Evolutionary conservation across 2,329 filamentous ascomycete genomes (phyloP), one percentile per base, ranked within the genome.

Genomic region (Davidsoniella virescens): DNA sequence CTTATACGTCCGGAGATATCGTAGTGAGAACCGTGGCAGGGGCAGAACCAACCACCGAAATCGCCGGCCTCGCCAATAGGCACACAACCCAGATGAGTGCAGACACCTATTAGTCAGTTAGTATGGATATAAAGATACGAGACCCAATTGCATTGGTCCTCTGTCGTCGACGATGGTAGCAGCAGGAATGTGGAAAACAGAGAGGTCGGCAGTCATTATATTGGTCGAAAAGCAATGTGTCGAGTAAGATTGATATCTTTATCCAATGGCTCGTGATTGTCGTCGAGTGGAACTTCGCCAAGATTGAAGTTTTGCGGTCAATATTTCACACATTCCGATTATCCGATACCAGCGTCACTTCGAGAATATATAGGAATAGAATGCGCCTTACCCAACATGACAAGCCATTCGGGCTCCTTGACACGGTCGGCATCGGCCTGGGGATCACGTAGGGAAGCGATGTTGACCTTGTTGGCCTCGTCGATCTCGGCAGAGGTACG

Each of bases 21-120:
- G 80, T 98, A 98, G 77, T 98, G 92, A 60, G 88, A 95, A 69
- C 92, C 92, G 79, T 98, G 92, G 84, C 92, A 98, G 58, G 92
- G 92, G 76, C 92, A 98, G 84, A 98, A 98, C 92, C 92, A 98
- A 65, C 92, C 92, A 66, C 92, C 92, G 63, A 75, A 98, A 70
- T 98, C 93, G 67, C 92, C 92, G 57, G 92, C 87, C 75, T 98
- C 92, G 63, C 93, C 92, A 63, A 98, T 98, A 65, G 92, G 92
- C 60, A 98, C 92, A 78, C 92, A 98, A 71, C 92, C 92, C 65
- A 98, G 75, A 71, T 98, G 92, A 63, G 92, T 98, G 84, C 92
- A 98, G 70, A 98, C 90, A 71, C 87, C 86, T 90, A 50, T n/a
- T 26, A 38, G 4, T 26, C 1, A 16, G 44, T 25, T 38, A 48